phyloP scores from a whole-genome alignment of 176 grass and related monocot species.

The Typha latifolia region DNA sequence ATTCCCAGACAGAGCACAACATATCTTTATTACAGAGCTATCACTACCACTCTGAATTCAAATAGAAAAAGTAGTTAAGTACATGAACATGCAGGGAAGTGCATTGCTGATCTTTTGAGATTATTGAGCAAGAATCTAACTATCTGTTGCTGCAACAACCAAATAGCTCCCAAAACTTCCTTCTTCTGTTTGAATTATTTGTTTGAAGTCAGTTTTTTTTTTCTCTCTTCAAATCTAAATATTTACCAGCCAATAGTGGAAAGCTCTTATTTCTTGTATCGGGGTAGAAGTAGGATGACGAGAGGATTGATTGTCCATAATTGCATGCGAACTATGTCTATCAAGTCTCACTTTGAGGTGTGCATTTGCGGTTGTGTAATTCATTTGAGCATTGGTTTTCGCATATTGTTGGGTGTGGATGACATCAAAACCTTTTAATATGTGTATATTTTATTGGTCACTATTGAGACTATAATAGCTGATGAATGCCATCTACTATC shows the following conservation, averaged over 20 bases:
- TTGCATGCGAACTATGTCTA: neutral
- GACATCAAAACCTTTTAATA: neutral
- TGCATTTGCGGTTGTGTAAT: neutral
- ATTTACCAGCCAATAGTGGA: neutral
- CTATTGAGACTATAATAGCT: neutral
- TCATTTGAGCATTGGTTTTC: neutral
- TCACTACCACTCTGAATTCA: no score
- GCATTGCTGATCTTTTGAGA: no score
- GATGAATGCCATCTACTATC: neutral
- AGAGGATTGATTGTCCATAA: neutral
- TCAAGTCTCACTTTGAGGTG: neutral
- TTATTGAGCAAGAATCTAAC: no score
- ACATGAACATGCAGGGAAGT: no score
- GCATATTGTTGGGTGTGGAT: neutral
- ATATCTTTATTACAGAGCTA: no score
- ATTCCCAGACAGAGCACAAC: no score
- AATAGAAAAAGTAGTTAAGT: no score
- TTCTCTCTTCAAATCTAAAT: neutral
- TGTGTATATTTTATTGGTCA: neutral
- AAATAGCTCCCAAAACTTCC: no score
- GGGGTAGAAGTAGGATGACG: neutral
- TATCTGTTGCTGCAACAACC: no score
- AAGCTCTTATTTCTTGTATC: neutral
- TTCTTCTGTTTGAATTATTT: no score
- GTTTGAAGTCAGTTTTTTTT: no score